Evolutionary conservation across 805 yeast genomes (phyloP).

Genomic region (Candida insectorum): DNA sequence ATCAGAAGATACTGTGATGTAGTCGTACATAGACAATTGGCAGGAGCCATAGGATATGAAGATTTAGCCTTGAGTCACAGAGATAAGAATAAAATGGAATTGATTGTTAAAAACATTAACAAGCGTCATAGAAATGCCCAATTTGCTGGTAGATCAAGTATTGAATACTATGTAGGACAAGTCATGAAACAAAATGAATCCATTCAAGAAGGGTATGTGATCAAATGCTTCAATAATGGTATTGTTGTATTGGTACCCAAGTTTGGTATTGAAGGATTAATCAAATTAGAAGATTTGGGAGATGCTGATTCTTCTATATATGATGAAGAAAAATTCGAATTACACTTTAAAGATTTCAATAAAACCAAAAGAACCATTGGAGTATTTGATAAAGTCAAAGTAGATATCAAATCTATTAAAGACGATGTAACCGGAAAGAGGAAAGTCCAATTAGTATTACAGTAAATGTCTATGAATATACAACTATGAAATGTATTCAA

Average conservation of each 20-base stretch:
- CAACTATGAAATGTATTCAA: constrained; percentile 23
- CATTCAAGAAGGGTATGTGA: constrained; percentile 83
- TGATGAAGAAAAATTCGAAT: constrained; percentile 74
- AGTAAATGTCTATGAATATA: constrained; percentile 11
- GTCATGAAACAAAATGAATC: constrained; percentile 85
- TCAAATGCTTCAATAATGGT: constrained; percentile 91
- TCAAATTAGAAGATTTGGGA: constrained; percentile 72
- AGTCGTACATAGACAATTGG: constrained; percentile 94
- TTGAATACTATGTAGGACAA: constrained; percentile 97
- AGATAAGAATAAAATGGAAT: constrained; percentile 86
- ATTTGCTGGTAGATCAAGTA: constrained; percentile 97
- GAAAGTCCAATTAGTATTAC: constrained; percentile 70
- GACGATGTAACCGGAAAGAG: constrained; percentile 91
- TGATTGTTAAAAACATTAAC: constrained; percentile 84
- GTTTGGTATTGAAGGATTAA: constrained; percentile 93
- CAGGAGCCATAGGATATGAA: constrained; percentile 97
- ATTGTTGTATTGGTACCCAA: constrained; percentile 91
- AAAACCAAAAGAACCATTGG: constrained; percentile 49
- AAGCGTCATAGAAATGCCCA: constrained; percentile 96
- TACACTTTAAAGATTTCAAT: constrained; percentile 51
- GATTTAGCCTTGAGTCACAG: constrained; percentile 75
- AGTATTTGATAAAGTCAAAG: constrained; percentile 84
- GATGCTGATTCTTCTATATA: constrained; percentile 61
- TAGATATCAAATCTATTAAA: constrained; percentile 74
- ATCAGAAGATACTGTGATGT: constrained; percentile 97